Conservation (phyloP, 345 rosid species). For the Rhodamnia argentea region DNA sequence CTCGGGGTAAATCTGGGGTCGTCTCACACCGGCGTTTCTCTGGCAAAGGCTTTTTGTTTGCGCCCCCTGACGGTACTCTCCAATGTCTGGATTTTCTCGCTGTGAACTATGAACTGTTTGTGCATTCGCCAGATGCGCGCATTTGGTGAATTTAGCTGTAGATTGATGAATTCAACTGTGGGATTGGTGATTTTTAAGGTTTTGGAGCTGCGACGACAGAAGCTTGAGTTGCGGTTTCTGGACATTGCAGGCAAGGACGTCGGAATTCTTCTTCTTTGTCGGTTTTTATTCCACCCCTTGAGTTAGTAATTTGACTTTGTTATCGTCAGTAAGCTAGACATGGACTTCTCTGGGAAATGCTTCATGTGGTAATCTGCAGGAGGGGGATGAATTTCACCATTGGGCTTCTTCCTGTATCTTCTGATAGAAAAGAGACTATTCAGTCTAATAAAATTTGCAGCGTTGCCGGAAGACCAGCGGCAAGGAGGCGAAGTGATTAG, state of each 20-base stretch:
- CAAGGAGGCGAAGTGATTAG: conserved; percentile 31
- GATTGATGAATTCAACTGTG: neutral
- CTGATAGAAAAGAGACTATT: conserved; percentile 58
- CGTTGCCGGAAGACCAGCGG: conserved; percentile 72
- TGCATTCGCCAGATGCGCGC: neutral
- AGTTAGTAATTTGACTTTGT: rapidly evolving
- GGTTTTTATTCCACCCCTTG: neutral
- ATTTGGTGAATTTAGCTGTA: neutral
- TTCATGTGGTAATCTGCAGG: conserved; percentile 18
- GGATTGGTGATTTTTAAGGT: conserved; percentile 24
- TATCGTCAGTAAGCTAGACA: rapidly evolving
- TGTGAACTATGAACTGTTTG: neutral
- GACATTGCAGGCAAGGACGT: conserved; percentile 60
- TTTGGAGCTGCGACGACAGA: conserved; percentile 63
- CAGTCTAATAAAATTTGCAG: conserved; percentile 76
- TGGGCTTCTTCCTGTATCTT: conserved; percentile 71
- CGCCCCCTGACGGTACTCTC: conserved; percentile 51
- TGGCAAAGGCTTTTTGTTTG: conserved; percentile 50
- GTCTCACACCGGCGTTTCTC: conserved; percentile 65
- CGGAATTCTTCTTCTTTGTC: neutral
- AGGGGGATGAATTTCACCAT: conserved; percentile 73
- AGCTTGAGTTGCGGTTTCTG: conserved; percentile 51
- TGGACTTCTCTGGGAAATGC: neutral
- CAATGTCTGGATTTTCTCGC: neutral
- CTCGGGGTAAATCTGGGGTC: conserved; percentile 78